Evolutionary conservation across 176 grass and related monocot species (phyloP).

Genomic region (Cenchrus purpureus): DNA sequence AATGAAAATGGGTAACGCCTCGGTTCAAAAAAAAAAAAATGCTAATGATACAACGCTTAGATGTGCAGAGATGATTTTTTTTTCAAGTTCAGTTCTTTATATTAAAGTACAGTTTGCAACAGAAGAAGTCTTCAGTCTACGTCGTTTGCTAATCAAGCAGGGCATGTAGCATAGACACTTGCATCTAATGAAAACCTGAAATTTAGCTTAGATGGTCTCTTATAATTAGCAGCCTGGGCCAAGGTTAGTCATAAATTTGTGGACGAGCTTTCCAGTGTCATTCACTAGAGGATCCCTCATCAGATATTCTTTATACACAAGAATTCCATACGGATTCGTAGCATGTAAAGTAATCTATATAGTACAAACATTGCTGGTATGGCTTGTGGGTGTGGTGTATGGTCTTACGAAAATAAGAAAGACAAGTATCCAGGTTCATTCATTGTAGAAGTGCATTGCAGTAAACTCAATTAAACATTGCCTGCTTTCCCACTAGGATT

Average conservation of each 20-base stretch:
- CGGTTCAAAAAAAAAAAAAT: not conserved
- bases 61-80: conserved; percentile 23
- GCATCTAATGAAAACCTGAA: not conserved
- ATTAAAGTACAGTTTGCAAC: conserved; percentile 5
- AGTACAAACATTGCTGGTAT: not conserved
- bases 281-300: not conserved
- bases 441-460: not conserved
- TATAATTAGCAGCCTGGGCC: not conserved
- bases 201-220: not conserved
- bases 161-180: not conserved
- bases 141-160: conserved; percentile 10
- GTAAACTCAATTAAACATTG: not conserved
- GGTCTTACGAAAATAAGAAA: not conserved
- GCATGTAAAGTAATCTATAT: not conserved
- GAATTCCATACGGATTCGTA: not conserved
- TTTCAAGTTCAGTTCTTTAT: conserved; percentile 21
- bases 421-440: not conserved
- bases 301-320: not conserved
- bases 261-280: not conserved
- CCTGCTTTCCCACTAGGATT: not conserved
- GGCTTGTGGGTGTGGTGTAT: not conserved
- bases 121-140: conserved; percentile 1
- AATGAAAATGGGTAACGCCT: no score
- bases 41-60: not conserved
- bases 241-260: not conserved